Evolutionary conservation across 1,284 basidiomycete species (phyloP), one percentile per base, ranked within the genome.

Genomic region (Sporisorium graminicola): DNA sequence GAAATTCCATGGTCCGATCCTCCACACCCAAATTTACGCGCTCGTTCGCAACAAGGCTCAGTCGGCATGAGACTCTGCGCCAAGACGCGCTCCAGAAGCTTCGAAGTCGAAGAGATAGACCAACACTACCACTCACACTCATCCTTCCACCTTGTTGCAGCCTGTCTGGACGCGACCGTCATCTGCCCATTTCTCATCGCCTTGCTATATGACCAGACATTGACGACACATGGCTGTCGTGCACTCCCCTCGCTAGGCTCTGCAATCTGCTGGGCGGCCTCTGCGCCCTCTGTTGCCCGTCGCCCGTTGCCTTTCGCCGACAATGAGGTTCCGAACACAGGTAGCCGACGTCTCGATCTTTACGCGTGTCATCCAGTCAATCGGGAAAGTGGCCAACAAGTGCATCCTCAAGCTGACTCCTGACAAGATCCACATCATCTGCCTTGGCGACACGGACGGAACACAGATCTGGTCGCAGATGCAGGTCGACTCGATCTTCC

Each of bases 401-500:
- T 84, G 85, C 59, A 85, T 82, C 31, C 68, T 86, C 69, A 82
- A 82, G 42, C 79, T 86, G 54, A 80, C 75, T 14, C 65, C 64
- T 1, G 82, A 85, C 58, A 62, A 74, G 47, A 78, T 85, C 33
- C 79, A 84, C 47, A 62, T 86, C 51, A 83, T 86, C 68, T 84
- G 84, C 58, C 59, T 74, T n/a, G 76, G 76, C 0, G 80, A 82
- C 20, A 76, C 74, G 0, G 78, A 78, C 14, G 75, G 80, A 13
- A 78, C 86, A 0, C 85, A 86, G 66, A 83, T 86, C 43, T 86
- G 83, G 83, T 80, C 83, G 73, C 84, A 66, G 61, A 83, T 77
- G 53, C 65, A 79, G 31, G 63, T 64, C 22, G 79, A 81, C 52
- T 80, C 81, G 24, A 65, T 77, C 64, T 69, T 79, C 37, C 64